These are phyloP conservation scores for Cordyceps cicadae DNA, from an alignment of 2,329 filamentous ascomycete species.

Conservation along the genomic window DNA sequence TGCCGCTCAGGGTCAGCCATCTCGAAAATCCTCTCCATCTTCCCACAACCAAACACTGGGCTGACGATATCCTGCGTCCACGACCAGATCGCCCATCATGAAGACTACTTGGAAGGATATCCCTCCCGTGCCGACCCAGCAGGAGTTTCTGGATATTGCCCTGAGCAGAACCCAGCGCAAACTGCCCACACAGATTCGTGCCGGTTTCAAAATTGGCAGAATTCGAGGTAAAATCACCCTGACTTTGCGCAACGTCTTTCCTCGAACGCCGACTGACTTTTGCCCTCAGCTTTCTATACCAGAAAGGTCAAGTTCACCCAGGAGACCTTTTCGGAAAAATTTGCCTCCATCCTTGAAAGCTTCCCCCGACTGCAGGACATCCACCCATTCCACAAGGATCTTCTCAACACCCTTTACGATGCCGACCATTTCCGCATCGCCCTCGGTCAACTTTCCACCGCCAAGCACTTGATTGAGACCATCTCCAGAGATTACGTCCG, in stretches of 20 bases:
- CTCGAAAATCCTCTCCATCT: constrained; percentile 13
- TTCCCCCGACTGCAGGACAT: constrained; percentile 91
- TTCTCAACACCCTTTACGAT: constrained; percentile 95
- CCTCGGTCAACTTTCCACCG: constrained; percentile 89
- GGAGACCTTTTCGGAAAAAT: constrained; percentile 93
- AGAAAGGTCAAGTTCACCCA: constrained; percentile 97
- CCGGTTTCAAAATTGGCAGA: constrained; percentile 89
- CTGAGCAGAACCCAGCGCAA: constrained; percentile 87
- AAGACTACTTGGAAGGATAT: constrained; percentile 68
- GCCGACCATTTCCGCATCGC: constrained; percentile 97
- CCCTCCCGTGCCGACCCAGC: constrained; percentile 77
- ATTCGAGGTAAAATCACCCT: constrained; percentile 51
- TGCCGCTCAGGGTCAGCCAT: constrained; percentile 7
- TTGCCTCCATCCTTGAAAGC: constrained; percentile 80
- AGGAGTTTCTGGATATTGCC: constrained; percentile 97
- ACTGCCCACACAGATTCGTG: constrained; percentile 88
- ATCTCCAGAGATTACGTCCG: constrained; percentile 95
- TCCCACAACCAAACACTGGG: constrained; percentile 7
- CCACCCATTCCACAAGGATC: constrained; percentile 79
- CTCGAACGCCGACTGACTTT: constrained; percentile 8
- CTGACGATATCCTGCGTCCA: constrained; percentile 8
- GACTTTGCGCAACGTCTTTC: neutral
- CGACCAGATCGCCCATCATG: constrained; percentile 35
- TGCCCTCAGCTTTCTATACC: constrained; percentile 72
- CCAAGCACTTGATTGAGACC: constrained; percentile 93